Evolutionary conservation across 139 green algal species (phyloP).

Genomic region (Dunaliella sp.): DNA sequence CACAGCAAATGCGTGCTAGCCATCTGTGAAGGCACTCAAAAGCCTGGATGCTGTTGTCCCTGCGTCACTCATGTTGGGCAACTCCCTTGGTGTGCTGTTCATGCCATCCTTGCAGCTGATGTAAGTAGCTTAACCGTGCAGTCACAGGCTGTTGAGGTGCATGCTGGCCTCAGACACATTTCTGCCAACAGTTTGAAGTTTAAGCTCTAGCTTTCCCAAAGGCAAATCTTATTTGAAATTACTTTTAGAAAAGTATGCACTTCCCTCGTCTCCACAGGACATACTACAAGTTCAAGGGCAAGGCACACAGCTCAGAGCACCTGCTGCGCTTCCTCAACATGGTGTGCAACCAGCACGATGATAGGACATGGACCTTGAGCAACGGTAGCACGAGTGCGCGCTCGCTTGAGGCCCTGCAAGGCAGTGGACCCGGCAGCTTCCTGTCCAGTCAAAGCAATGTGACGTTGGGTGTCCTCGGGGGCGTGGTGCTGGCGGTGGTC

Average conservation of each 20-base stretch:
- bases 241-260: not conserved
- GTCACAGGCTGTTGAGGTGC: not conserved
- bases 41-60: no score
- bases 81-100: not conserved
- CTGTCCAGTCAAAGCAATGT: not conserved
- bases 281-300: constrained; percentile 43
- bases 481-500: no score
- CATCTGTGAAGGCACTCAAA: no score
- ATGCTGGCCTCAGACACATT: not conserved
- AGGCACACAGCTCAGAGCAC: constrained; percentile 16
- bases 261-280: constrained; percentile 8
- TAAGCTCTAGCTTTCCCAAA: not conserved
- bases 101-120: not conserved
- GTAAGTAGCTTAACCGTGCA: not conserved
- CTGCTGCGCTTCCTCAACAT: constrained; percentile 50
- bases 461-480: not conserved
- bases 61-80: no score
- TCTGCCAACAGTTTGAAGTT: not conserved
- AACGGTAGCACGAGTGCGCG: not conserved
- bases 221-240: not conserved
- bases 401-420: not conserved
- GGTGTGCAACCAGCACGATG: constrained; percentile 31
- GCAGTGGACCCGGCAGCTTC: not conserved
- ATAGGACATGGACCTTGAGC: constrained; percentile 18
- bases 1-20: no score